phyloP scores from a whole-genome alignment of 1,139 yeast genomes.

The Saccharomycopsis phalli region DNA sequence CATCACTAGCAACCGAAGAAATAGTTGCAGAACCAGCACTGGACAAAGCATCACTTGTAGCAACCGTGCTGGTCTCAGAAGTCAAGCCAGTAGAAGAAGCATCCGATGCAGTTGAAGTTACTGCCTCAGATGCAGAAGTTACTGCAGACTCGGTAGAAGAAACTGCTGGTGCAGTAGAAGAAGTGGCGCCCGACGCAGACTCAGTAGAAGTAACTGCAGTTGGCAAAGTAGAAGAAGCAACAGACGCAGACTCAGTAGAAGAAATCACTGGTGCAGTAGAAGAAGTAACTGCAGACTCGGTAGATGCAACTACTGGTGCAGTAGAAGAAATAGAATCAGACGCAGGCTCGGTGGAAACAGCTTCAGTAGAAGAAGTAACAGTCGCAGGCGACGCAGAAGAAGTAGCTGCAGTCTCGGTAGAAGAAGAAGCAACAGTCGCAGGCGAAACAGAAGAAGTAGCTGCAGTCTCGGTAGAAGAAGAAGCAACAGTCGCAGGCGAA shows the following conservation, averaged over 20 bases:
- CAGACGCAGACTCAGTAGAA: too few relatives aligned
- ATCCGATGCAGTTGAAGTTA: slow-evolving; percentile 2
- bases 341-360: slow-evolving; percentile 5
- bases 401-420: neutral
- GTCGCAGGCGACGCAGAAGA: neutral
- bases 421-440: slow-evolving; percentile 1
- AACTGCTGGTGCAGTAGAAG: slow-evolving; percentile 10
- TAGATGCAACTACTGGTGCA: too few relatives aligned
- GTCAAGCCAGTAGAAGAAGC: slow-evolving; percentile 3
- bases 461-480: too few relatives aligned
- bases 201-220: too few relatives aligned
- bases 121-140: slow-evolving; percentile 1
- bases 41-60: slow-evolving; percentile 2
- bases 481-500: too few relatives aligned
- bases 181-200: too few relatives aligned
- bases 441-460: too few relatives aligned
- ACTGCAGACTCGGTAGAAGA: slow-evolving; percentile 3
- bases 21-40: neutral
- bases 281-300: too few relatives aligned
- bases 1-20: neutral
- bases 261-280: too few relatives aligned
- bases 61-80: neutral
- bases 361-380: slow-evolving; percentile 4
- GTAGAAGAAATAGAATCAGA: too few relatives aligned
- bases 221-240: too few relatives aligned